Evolutionary conservation across 2,329 filamentous ascomycete genomes (phyloP), one percentile per base, ranked within the genome.

Genomic region (Lasiodiplodia theobromae): DNA sequence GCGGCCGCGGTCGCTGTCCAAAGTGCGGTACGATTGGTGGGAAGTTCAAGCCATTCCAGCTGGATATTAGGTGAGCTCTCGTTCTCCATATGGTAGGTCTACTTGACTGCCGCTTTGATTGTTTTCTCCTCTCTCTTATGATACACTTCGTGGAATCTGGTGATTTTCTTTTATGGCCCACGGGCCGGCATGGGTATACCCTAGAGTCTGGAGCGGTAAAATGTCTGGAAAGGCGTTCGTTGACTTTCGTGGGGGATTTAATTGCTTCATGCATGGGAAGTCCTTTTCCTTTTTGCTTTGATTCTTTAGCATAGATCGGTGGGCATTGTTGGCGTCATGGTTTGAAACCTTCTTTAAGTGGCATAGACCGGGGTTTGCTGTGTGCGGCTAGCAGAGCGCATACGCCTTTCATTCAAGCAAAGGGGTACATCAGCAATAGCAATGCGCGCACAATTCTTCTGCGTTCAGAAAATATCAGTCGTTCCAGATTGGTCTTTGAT

Each of bases 11-110:
- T 53, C 78, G 92, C 77, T 96, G 92, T 81, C 92, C 92, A 69
- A 86, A 90, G 72, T 96, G 92, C 77, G 90, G 90, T 67, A 92
- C 90, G 49, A 90, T 94, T 71, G 92, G 92, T 67, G 91, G 91
- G 66, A 88, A 89, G 70, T 95, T 93, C 81, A 95, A 95, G 81
- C 91, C 91, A 52, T 94, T 96, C 80, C 91, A 94, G 81, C 84
- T 96, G 77, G 92, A 95, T 76, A 91, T 96, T 71, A 85, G 91
- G 84, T 93, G 82, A 88, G 68, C 38, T 38, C 16, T 60, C n/a
- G 21, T 23, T 38, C 47, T 47, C 25, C 23, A 31, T 18, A 49
- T 38, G 49, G 57, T 63, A 68, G 57, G 56, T 68, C 51, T 28
- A 14, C 11, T 37, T 49, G 28, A 57, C 38, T 21, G 37, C 63